phyloP scores from a whole-genome alignment of 768 basidiomycete species.

The Rhizopogon vesiculosus region DNA sequence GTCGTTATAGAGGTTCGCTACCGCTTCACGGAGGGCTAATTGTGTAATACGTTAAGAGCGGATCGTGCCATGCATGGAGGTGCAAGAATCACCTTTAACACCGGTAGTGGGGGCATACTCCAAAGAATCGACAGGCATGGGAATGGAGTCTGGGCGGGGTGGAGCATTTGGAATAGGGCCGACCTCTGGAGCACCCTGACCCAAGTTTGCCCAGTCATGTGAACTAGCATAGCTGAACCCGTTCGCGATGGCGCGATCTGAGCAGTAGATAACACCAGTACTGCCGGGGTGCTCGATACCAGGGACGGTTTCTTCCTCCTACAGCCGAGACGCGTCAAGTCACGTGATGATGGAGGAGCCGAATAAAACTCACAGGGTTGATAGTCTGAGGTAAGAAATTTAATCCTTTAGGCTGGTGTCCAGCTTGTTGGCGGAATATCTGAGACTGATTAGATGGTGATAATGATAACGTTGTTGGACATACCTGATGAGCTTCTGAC shows the following conservation, averaged over 20 bases:
- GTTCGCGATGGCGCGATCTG: conserved; percentile 92
- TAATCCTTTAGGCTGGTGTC: conserved; percentile 63
- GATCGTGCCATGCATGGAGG: not conserved
- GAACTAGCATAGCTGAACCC: conserved; percentile 79
- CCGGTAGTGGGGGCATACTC: conserved; percentile 95
- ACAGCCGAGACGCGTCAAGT: conserved; percentile 2
- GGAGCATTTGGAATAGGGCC: conserved; percentile 78
- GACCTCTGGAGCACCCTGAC: conserved; percentile 91
- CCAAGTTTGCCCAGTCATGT: conserved; percentile 84
- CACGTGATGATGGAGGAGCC: not conserved
- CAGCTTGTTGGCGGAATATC: conserved; percentile 73
- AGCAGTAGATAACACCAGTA: conserved; percentile 78
- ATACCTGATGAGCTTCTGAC: conserved; percentile 83
- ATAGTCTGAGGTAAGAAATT: conserved; percentile 50
- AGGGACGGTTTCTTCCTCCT: conserved; percentile 89
- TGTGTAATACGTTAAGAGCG: conserved; percentile 3
- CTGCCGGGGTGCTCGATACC: conserved; percentile 76
- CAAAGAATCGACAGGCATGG: conserved; percentile 63
- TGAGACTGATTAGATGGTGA: conserved; percentile 23
- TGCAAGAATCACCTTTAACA: conserved; percentile 55
- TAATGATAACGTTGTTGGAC: not conserved
- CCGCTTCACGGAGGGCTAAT: conserved; percentile 77
- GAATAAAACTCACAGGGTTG: conserved; percentile 49
- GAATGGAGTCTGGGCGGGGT: conserved; percentile 58
- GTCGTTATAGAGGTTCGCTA: conserved; percentile 85